Evolutionary conservation across 2,329 filamentous ascomycete species (phyloP).

Genomic region (Beauveria bassiana): DNA sequence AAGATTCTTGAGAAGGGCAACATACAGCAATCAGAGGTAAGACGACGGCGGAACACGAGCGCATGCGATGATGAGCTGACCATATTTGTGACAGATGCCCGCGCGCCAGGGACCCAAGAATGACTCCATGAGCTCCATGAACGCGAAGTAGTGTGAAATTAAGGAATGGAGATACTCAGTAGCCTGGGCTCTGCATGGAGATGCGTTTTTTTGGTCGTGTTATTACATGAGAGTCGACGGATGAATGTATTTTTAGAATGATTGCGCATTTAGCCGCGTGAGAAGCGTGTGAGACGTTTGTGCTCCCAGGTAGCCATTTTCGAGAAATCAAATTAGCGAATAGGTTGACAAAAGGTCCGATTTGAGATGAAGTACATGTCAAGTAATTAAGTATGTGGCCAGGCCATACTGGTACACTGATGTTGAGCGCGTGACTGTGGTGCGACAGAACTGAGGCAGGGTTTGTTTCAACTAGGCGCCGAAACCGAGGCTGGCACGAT

Average conservation of each 20-base stretch:
- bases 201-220: no score
- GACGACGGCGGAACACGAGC: constrained; percentile 6
- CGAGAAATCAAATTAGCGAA: neutral
- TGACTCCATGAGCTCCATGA: constrained; percentile 39
- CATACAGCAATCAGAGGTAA: constrained; percentile 53
- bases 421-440: neutral
- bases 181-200: no score
- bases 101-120: constrained; percentile 47
- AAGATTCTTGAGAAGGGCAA: constrained; percentile 72
- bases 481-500: neutral
- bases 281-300: neutral
- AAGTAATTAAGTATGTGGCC: neutral
- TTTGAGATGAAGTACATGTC: neutral
- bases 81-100: constrained; percentile 33
- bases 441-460: constrained; percentile 4
- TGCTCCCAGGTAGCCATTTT: neutral
- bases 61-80: constrained; percentile 11
- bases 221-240: neutral
- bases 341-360: no score
- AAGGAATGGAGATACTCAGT: no score
- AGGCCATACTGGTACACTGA: neutral
- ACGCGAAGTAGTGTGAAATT: constrained; percentile 28
- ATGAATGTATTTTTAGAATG: constrained; percentile 8
- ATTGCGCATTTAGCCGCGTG: neutral
- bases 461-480: constrained; percentile 2